A percentile compares a stretch with the other conserved stretches of the same genome.
Conservation (phyloP, 2,329 filamentous ascomycete genomes). For the Pyrenophora tritici-repentis region DNA sequence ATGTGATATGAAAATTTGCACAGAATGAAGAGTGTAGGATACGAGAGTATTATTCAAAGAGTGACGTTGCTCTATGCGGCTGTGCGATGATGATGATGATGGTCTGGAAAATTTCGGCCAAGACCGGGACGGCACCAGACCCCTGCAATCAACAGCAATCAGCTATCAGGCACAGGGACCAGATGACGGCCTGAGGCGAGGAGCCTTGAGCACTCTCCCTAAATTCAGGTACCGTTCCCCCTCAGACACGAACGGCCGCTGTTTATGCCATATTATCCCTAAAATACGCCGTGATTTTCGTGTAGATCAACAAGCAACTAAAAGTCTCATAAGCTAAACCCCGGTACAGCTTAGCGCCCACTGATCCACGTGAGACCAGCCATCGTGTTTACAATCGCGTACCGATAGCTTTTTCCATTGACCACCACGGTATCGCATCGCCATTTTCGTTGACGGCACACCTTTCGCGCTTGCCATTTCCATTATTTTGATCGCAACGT, state of each 20-base stretch:
- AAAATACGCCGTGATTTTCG: too few relatives aligned
- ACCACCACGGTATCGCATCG: slow-evolving; percentile 29
- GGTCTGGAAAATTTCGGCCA: slow-evolving; percentile 38
- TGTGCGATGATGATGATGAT: slow-evolving; percentile 18
- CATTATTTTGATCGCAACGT: slow-evolving; percentile 52
- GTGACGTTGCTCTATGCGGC: slow-evolving; percentile 30
- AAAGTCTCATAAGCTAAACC: slow-evolving; percentile 2
- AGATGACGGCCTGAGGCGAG: slow-evolving; percentile 15
- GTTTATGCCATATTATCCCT: too few relatives aligned
- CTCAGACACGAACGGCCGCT: neutral
- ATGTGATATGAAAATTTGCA: neutral
- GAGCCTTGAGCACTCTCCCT: neutral
- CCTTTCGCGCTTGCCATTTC: slow-evolving; percentile 20
- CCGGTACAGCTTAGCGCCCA: slow-evolving; percentile 15
- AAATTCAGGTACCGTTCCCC: neutral
- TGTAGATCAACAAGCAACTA: too few relatives aligned
- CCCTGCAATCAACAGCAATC: slow-evolving; percentile 10
- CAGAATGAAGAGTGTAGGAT: slow-evolving; percentile 1
- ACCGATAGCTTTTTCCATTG: slow-evolving; percentile 20
- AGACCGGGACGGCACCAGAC: slow-evolving; percentile 23
- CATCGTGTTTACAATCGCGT: slow-evolving; percentile 32
- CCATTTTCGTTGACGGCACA: slow-evolving; percentile 19
- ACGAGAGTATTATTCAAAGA: slow-evolving; percentile 15
- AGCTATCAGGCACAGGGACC: slow-evolving; percentile 24
- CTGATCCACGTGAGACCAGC: slow-evolving; percentile 27